Evolutionary conservation across 345 rosid genomes (phyloP).

Genomic region (Pseudoturritis turrita): DNA sequence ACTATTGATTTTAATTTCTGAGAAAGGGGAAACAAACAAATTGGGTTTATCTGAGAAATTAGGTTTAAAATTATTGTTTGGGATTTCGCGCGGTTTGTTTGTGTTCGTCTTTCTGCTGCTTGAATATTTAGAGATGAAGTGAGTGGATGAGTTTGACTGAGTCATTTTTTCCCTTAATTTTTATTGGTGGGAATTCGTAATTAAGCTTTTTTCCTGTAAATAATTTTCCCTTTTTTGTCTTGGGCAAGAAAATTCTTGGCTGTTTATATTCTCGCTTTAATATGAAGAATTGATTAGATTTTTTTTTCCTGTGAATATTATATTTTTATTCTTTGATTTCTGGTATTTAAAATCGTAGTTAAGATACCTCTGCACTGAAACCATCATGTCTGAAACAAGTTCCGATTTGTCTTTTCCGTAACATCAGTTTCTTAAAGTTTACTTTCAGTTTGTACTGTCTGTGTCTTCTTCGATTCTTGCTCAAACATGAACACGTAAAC

Average conservation of each 20-base stretch:
- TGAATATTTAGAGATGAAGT: conserved; percentile 23
- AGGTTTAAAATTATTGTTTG: conserved; percentile 12
- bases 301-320: too few relatives aligned
- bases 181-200: conserved; percentile 28
- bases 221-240: not conserved
- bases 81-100: conserved; percentile 58
- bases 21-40: not conserved
- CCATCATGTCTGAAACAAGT: conserved; percentile 51
- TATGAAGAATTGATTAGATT: too few relatives aligned
- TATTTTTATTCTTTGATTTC: conserved; percentile 31
- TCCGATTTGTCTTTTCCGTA: conserved; percentile 63
- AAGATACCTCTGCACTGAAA: conserved; percentile 38
- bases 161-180: conserved; percentile 26
- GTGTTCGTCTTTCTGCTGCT: conserved; percentile 23
- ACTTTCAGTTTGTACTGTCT: conserved; percentile 28
- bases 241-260: conserved; percentile 18
- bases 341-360: conserved; percentile 28
- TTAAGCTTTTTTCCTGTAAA: conserved; percentile 25
- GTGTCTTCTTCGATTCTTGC: conserved; percentile 27
- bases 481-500: not conserved
- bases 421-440: conserved; percentile 20
- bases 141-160: conserved; percentile 59
- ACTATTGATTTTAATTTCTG: not conserved
- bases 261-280: conserved; percentile 24
- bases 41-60: conserved; percentile 7